Evolutionary conservation across 768 basidiomycete genomes (phyloP), one percentile per base, ranked within the genome.

Genomic region (Suillus luteus): DNA sequence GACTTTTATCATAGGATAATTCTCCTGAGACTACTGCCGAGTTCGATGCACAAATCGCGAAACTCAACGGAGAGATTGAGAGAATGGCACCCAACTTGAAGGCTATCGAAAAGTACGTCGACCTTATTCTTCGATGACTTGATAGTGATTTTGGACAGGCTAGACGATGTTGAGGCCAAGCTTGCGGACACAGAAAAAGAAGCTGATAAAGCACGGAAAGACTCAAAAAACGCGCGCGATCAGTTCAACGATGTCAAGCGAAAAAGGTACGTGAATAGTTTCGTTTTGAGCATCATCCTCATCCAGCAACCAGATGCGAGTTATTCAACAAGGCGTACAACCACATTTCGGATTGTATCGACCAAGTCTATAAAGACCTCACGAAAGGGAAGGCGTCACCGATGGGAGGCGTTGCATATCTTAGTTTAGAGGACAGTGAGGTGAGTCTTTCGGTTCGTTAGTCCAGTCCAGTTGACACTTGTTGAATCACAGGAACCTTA

Each of bases 41-140:
- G 65, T 82, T 95, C 35, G 94, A 96, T 63, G 82, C 87, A 37
- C 81, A 85, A 38, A 87, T 97, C 46, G 70, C 82, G 9, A 91
- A 89, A 70, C 77, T 95, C 33, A 85, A 80, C 60, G 77, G 81
- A 12, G 96, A 98, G 67, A 95, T 98, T 59, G 94, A 96, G 69
- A 84, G 86, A 59, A 93, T 99, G 89, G 92, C 94, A 1, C 96
- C 96, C 12, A 99, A 99, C 73, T 82, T 98, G 86, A 99, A 99
- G 75, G 96, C 96, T 0, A 91, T 96, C 67, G 95, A 98, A 67
- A 81, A 90, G 90, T 91, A 64, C 22, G 87, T 72, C 10, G 1
- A 35, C 15, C 24, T 17, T 27, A n/a, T 55, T 19, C 55, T 38
- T 62, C 35, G 27, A 60, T 9, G 2, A 24, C 1, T 57, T 15